Base-by-base conservation (phyloP, 495 filamentous ascomycete species). In the Hypoxylon rickii region DNA sequence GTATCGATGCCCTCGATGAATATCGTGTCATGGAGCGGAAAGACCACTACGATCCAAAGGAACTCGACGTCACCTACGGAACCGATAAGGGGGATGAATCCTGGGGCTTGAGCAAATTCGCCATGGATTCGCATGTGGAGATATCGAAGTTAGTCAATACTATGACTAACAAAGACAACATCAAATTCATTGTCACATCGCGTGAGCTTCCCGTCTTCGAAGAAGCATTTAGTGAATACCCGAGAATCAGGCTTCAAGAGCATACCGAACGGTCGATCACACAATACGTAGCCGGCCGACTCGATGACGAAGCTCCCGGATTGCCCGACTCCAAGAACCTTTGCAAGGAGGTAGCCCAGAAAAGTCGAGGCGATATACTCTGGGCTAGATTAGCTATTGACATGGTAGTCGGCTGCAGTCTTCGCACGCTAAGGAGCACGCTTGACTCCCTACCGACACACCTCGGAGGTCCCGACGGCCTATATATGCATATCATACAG, bases 401-500 rank as follows among this genome's bases (percentile, higher is more conserved):
- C 19, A 70, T 70, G 64, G 50, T 70, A 1, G 51, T 67, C 18
- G 64, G 64, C 24, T 58, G 58, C 26, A 63, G 61, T 20, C 51
- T 70, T 15, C 55, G 59, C 17, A 61, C 55, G 0, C n/a, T 70
- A 13, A 50, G 67, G 36, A 39, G 47, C 7, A 65, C 54, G 5
- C 22, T 70, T 15, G 46, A 70, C 39, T 67, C 64, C 3, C 36
- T 70, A 13, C 67, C 67, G 4, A 43, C 49, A 2, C 64, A 56
- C 6, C 64, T 70, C 10, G 67, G 67, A 31, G 67, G 67, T 1
- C 48, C 64, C 4, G 62, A 67, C 21, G 67, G 67, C 10, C 40
- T 70, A 11, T 70, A 70, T 45, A 70, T 70, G 67, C 58, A 56
- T 17, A 70, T 70, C 58, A 37, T 70, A 2, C 43, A 67, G 44